Conservation (phyloP, 345 rosid genomes). For the Limnanthes douglasii region DNA sequence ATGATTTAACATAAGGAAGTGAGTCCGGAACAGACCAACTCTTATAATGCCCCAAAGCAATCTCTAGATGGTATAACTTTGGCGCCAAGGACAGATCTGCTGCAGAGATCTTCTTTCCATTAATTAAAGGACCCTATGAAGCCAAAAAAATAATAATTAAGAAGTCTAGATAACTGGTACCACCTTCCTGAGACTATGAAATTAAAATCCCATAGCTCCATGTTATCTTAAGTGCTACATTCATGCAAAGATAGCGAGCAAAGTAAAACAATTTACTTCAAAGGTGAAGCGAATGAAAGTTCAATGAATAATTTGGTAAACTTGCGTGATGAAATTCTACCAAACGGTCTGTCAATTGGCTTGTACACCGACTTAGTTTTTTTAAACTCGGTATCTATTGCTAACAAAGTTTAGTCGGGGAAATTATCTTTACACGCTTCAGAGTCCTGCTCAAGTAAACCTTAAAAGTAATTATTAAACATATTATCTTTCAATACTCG, state of each 20-base stretch:
- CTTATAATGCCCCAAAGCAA: constrained; percentile 78
- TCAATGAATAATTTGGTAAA: too few relatives aligned
- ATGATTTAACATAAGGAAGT: constrained; percentile 42
- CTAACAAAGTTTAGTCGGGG: background rate
- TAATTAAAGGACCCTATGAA: constrained; percentile 77
- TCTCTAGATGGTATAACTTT: constrained; percentile 67
- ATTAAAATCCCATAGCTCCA: too few relatives aligned
- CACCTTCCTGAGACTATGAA: background rate
- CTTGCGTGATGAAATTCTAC: background rate
- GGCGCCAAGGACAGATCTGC: constrained; percentile 80
- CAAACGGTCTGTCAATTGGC: constrained; percentile 1
- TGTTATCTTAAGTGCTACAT: too few relatives aligned
- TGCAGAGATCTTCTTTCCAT: constrained; percentile 70
- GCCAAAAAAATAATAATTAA: constrained; percentile 1
- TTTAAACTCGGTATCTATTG: too few relatives aligned
- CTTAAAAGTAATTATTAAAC: too few relatives aligned
- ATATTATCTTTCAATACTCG: too few relatives aligned
- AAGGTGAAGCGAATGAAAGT: too few relatives aligned
- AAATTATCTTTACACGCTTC: too few relatives aligned
- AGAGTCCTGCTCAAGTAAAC: too few relatives aligned
- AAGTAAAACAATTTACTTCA: too few relatives aligned
- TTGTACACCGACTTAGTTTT: too few relatives aligned
- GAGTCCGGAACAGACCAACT: constrained; percentile 80
- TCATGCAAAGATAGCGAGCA: too few relatives aligned
- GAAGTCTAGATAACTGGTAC: background rate